These are phyloP conservation scores for Botrytis aclada DNA, from an alignment of 2,329 filamentous ascomycete species.

Conservation along the genomic window DNA sequence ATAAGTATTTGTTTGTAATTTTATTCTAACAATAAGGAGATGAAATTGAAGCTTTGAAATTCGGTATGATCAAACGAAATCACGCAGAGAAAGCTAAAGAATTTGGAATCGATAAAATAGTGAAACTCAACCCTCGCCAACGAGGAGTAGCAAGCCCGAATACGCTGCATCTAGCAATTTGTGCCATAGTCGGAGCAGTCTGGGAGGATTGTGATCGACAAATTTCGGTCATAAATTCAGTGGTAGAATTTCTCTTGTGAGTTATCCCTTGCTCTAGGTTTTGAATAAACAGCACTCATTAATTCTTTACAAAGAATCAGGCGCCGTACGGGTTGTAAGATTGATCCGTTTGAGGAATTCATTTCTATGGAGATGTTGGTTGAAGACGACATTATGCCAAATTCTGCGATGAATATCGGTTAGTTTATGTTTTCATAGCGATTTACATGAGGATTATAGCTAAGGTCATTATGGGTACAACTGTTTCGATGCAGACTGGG, in stretches of 20 bases:
- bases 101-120: not conserved
- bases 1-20: not conserved
- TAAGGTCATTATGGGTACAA: not conserved
- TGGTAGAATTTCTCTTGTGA: conserved; percentile 16
- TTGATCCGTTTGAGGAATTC: not conserved
- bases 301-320: not conserved
- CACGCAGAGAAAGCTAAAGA: not conserved
- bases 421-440: not conserved
- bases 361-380: not conserved
- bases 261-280: not conserved
- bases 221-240: not conserved
- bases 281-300: not conserved
- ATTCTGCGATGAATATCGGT: not conserved
- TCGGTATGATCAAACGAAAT: not conserved
- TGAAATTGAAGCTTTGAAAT: not conserved
- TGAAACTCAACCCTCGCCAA: conserved; percentile 14
- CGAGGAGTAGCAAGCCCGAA: not conserved
- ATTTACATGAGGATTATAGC: not conserved
- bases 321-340: not conserved
- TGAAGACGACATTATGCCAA: not conserved
- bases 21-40: not conserved
- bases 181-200: conserved; percentile 13
- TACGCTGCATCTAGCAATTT: conserved; percentile 16
- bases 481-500: no score
- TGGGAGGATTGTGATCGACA: conserved; percentile 12